Conservation (phyloP, 2,329 filamentous ascomycete species). For the Aspergillus alliaceus region DNA sequence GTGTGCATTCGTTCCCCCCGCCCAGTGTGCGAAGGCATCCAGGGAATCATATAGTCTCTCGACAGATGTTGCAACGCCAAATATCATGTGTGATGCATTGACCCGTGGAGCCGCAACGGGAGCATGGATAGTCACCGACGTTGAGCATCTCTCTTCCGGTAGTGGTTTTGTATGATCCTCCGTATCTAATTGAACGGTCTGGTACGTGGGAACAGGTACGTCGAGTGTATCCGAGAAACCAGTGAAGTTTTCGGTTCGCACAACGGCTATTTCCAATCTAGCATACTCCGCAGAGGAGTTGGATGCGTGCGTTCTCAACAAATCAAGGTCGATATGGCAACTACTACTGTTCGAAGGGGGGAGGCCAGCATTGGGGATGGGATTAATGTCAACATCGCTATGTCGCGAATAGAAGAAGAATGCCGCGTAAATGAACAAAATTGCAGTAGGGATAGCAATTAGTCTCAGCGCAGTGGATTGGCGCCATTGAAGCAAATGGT, state of each 20-base stretch:
- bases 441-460: slow-evolving; percentile 5
- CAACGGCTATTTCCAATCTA: slow-evolving; percentile 18
- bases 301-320: slow-evolving; percentile 13
- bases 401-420: slow-evolving; percentile 10
- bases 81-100: slow-evolving; percentile 49
- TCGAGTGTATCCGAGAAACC: slow-evolving; percentile 14
- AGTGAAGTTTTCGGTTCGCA: slow-evolving; percentile 18
- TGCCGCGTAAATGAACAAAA: slow-evolving; percentile 6
- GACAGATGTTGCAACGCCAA: slow-evolving; percentile 55
- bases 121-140: slow-evolving; percentile 17
- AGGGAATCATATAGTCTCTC: slow-evolving; percentile 50
- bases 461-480: slow-evolving; percentile 7
- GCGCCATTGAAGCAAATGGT: slow-evolving; percentile 10
- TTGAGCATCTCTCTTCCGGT: slow-evolving; percentile 12
- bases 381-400: background rate
- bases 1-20: slow-evolving; percentile 47
- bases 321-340: slow-evolving; percentile 19
- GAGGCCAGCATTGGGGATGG: background rate
- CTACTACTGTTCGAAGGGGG: slow-evolving; percentile 1
- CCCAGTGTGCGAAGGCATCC: slow-evolving; percentile 53
- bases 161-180: slow-evolving; percentile 16
- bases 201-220: slow-evolving; percentile 12
- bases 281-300: slow-evolving; percentile 17
- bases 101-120: slow-evolving; percentile 12
- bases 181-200: slow-evolving; percentile 20